Conservation (phyloP, 2,329 filamentous ascomycete genomes). For the Claviceps cyperi region DNA sequence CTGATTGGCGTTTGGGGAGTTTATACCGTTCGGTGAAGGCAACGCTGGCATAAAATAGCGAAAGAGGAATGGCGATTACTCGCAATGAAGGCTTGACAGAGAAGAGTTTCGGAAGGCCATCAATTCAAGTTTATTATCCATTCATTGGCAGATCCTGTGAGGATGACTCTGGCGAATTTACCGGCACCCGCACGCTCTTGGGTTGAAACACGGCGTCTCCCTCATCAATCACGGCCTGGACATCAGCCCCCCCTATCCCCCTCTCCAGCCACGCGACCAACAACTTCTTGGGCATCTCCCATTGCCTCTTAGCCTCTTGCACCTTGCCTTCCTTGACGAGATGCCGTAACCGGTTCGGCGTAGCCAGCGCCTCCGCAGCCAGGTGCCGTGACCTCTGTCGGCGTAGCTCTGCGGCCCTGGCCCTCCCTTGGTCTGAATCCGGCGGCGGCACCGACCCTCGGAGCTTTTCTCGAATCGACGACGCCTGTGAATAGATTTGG, state of each 20-base stretch:
- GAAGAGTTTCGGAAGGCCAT: not conserved
- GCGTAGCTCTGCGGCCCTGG: slow-evolving; percentile 19
- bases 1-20: not conserved
- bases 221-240: slow-evolving; percentile 37
- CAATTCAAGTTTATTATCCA: not conserved
- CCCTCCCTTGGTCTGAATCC: slow-evolving; percentile 23
- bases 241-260: slow-evolving; percentile 39
- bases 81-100: not conserved
- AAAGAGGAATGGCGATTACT: not conserved
- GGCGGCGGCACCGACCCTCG: slow-evolving; percentile 33
- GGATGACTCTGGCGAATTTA: not conserved
- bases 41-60: not conserved
- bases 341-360: slow-evolving; percentile 42
- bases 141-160: slow-evolving; percentile 9
- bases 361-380: slow-evolving; percentile 47
- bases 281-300: slow-evolving; percentile 38
- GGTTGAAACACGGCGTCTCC: slow-evolving; percentile 34
- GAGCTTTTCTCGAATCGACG: slow-evolving; percentile 37
- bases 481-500: slow-evolving; percentile 53
- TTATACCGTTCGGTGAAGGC: not conserved
- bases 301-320: slow-evolving; percentile 44
- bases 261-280: slow-evolving; percentile 39
- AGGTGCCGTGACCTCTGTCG: slow-evolving; percentile 35
- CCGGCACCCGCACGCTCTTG: not conserved
- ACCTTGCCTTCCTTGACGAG: slow-evolving; percentile 44